Evolutionary conservation across 345 rosid species (phyloP).

Genomic region (Microcos paniculata): DNA sequence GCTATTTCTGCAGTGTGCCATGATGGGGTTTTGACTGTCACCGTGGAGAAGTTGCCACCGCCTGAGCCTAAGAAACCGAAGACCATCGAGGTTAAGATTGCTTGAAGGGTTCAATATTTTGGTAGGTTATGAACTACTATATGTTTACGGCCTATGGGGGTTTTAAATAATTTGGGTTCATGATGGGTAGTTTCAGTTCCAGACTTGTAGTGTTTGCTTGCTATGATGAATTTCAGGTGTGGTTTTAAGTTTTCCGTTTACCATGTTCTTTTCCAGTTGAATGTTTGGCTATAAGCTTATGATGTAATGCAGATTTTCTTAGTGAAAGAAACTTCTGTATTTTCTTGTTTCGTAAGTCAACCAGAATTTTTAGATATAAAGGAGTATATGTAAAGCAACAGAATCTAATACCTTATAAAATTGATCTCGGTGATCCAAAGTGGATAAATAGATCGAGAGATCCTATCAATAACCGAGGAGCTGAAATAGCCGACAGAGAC

Average conservation of each 20-base stretch:
- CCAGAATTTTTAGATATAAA: no score
- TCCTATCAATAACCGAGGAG: no score
- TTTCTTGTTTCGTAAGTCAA: no score
- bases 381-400: no score
- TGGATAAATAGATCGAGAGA: no score
- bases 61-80: conserved; percentile 61
- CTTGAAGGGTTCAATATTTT: conserved; percentile 21
- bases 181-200: not conserved
- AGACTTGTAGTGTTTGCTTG: not conserved
- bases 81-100: conserved; percentile 54
- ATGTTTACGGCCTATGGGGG: not conserved
- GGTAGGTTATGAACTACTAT: not conserved
- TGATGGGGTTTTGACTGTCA: conserved; percentile 60
- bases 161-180: not conserved
- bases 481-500: no score
- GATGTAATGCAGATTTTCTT: not conserved
- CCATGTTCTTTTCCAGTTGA: not conserved
- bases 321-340: no score
- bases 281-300: not conserved
- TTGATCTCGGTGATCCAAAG: no score
- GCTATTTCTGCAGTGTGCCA: conserved; percentile 45
- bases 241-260: not conserved
- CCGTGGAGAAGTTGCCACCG: conserved; percentile 53
- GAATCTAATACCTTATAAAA: no score
- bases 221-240: not conserved